Conservation (phyloP, 345 rosid species). For the Triadica sebifera region DNA sequence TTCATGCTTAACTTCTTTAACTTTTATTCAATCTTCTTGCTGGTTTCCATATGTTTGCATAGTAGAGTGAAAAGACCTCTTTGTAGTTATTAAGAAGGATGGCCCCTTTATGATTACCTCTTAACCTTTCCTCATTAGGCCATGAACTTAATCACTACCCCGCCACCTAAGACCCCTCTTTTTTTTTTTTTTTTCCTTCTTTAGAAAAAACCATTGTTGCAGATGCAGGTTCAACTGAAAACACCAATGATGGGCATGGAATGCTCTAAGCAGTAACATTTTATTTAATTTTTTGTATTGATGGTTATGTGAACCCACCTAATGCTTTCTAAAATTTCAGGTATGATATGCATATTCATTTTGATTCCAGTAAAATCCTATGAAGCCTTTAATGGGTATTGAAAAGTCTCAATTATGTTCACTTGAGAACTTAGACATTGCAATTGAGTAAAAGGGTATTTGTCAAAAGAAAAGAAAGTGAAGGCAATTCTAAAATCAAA, state of each 20-base stretch:
- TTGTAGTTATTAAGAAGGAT: conserved; percentile 17
- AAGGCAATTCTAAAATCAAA: background rate
- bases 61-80: conserved; percentile 4
- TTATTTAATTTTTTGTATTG: background rate
- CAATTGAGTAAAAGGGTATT: conserved; percentile 9
- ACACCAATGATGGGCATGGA: no score
- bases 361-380: no score
- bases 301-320: no score
- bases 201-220: background rate
- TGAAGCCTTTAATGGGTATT: background rate
- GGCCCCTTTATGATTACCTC: background rate
- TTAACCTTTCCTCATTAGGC: conserved; percentile 6
- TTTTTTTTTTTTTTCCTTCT: background rate
- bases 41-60: conserved; percentile 8
- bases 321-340: background rate
- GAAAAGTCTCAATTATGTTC: conserved; percentile 9
- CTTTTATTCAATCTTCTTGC: conserved; percentile 10
- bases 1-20: conserved; percentile 3
- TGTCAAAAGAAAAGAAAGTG: background rate
- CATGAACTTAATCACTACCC: conserved; percentile 14
- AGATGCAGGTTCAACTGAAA: background rate
- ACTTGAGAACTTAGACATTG: conserved; percentile 16
- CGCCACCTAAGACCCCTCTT: conserved; percentile 5
- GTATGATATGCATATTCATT: background rate
- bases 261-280: background rate